Percentiles rank a stretch among this genome's conserved stretches.
phyloP scores from a whole-genome alignment of 2,329 filamentous ascomycete species.

The Escovopsis weberi region DNA sequence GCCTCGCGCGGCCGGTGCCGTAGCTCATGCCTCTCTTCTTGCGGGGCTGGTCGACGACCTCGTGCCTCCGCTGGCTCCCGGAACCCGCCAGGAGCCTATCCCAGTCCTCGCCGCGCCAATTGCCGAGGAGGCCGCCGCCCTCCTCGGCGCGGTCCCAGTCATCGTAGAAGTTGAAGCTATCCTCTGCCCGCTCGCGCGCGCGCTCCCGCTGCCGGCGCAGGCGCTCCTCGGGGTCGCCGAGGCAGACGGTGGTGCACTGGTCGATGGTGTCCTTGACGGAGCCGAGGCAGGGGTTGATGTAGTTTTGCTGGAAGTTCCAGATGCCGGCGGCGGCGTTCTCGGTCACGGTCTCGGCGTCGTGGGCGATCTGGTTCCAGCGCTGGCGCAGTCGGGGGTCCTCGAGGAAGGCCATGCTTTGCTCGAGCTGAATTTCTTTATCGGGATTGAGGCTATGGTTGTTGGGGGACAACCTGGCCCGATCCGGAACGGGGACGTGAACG shows the following conservation, averaged over 20 bases:
- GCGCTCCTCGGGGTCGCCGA: conserved; percentile 60
- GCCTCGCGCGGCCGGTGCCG: conserved; percentile 46
- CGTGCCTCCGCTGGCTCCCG: conserved; percentile 28
- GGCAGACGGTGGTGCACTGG: conserved; percentile 57
- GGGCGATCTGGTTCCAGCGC: conserved; percentile 82
- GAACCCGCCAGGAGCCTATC: conserved; percentile 67
- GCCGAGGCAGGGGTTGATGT: conserved; percentile 67
- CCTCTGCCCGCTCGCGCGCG: conserved; percentile 54
- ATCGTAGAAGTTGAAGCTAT: conserved; percentile 94
- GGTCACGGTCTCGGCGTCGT: conserved; percentile 80
- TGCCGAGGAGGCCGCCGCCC: conserved; percentile 45
- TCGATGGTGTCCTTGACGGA: conserved; percentile 52
- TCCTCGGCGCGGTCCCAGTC: conserved; percentile 67
- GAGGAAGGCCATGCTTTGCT: conserved; percentile 40
- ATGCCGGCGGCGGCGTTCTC: conserved; percentile 84
- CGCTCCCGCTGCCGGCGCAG: conserved; percentile 53
- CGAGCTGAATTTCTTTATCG: conserved; percentile 7
- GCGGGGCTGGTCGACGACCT: conserved; percentile 46
- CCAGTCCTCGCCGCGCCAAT: conserved; percentile 73
- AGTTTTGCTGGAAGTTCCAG: conserved; percentile 76
- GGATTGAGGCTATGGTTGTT: not conserved
- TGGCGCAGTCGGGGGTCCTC: conserved; percentile 83
- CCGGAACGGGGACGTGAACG: conserved; percentile 4
- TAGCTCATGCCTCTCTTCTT: conserved; percentile 82
- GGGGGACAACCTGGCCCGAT: not conserved